Percentiles rank a stretch among this genome's conserved stretches.
Evolutionary conservation across 2,329 filamentous ascomycete species (phyloP).

Genomic region (Diaporthe aspalathi): DNA sequence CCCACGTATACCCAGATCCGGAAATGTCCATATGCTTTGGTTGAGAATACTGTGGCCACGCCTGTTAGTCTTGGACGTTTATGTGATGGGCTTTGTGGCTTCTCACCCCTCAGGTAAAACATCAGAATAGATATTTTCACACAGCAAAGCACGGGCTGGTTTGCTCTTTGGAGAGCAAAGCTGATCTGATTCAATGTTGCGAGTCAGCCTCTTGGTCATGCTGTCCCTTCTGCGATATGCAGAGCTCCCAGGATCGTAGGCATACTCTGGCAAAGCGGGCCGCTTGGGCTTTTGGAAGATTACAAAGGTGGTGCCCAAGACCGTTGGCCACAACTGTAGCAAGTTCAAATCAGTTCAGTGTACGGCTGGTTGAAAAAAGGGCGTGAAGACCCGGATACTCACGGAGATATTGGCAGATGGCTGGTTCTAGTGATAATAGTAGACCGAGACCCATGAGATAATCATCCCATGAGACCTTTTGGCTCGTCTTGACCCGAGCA

Average conservation of each 20-base stretch:
- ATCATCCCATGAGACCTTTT: constrained; percentile 34
- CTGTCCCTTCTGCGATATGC: too few species aligned
- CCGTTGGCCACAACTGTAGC: constrained; percentile 32
- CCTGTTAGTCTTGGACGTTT: not conserved
- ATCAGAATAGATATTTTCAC: constrained; percentile 43
- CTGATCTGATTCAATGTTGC: constrained; percentile 34
- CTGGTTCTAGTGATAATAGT: constrained; percentile 32
- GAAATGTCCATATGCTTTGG: constrained; percentile 38
- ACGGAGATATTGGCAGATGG: constrained; percentile 37
- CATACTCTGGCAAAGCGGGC: constrained; percentile 22
- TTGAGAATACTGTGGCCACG: not conserved
- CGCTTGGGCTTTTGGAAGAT: constrained; percentile 19
- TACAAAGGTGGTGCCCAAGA: constrained; percentile 36
- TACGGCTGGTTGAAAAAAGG: fast-evolving
- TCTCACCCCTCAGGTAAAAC: constrained; percentile 40
- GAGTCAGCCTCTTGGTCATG: not conserved
- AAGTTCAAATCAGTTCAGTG: not conserved
- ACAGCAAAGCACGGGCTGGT: constrained; percentile 37
- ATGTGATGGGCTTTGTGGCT: not conserved
- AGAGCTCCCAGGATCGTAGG: not conserved
- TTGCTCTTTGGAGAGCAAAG: constrained; percentile 41
- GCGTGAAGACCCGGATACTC: not conserved
- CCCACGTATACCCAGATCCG: constrained; percentile 38
- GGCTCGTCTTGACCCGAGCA: constrained; percentile 29
- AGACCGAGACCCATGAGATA: constrained; percentile 35